A percentile compares a stretch with the other conserved stretches of the same genome.
Evolutionary conservation across 148 eudicot genomes (phyloP).

Genomic region (Spergularia marina): DNA sequence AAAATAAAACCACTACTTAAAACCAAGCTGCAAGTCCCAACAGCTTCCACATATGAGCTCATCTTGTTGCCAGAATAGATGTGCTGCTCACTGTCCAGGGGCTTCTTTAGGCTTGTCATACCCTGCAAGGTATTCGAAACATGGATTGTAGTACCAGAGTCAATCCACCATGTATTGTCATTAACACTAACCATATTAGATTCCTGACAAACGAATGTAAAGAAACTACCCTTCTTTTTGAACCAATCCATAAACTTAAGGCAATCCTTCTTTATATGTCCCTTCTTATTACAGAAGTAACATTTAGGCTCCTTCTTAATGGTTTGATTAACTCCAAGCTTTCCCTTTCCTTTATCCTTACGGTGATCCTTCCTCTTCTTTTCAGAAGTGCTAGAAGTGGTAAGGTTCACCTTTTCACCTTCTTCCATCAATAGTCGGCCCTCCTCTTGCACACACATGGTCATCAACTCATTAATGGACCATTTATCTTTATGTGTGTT

Average conservation of each 20-base stretch:
- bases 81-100: constrained; percentile 4
- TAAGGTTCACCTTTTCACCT: neutral
- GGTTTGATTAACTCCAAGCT: neutral
- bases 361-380: neutral
- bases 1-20: constrained; percentile 14
- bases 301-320: constrained; percentile 3
- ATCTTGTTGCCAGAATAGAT: constrained; percentile 5
- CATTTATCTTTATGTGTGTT: constrained; percentile 13
- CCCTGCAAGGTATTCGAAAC: constrained; percentile 6
- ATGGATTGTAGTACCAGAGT: neutral
- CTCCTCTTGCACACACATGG: constrained; percentile 30
- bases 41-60: constrained; percentile 15
- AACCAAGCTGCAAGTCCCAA: constrained; percentile 18
- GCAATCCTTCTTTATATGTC: constrained; percentile 7
- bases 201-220: no score
- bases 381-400: neutral
- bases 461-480: constrained; percentile 20
- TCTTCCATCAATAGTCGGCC: neutral
- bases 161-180: no score
- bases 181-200: no score
- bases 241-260: constrained; percentile 16
- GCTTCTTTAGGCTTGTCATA: neutral
- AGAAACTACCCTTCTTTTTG: constrained; percentile 18
- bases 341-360: no score
- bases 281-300: constrained; percentile 7